Base-by-base conservation (phyloP, 805 yeast species). In the Candida nemodendra region DNA sequence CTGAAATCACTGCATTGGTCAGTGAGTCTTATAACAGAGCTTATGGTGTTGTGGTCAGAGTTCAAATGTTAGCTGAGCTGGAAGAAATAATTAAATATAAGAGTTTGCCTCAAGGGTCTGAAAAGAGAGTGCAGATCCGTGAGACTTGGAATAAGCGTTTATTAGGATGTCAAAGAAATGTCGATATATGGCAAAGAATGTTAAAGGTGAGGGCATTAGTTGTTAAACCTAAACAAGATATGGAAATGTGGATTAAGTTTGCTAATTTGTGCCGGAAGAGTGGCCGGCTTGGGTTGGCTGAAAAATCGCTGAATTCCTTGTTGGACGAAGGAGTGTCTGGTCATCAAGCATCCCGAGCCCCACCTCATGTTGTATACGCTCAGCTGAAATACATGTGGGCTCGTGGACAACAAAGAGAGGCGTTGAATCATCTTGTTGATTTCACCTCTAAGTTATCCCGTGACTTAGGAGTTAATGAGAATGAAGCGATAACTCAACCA, bases 101-200 rank as follows among this genome's bases (percentile, higher is more conserved):
- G 61, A 74, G 82, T 45, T 69, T 88, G 23, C 93, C 95, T 1
- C 89, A 81, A 44, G 82, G 82, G 3, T 84, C 95, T 0, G 95
- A 84, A 32, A 84, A 82, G 51, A 77, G 93, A 48, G 75, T 71
- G 6, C 78, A 79, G 12, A 82, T 93, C 74, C 74, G 95, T 50
- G 79, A 82, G 50, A 91, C 98, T 0, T 95, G 99, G 99, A 88
- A 86, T 56, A 85, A 86, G 35, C 76, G 99, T 53, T 68, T 93
- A 34, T 66, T 87, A 43, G 98, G 98, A 2, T 89, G 97, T 56
- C 99, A 93, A 64, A 75, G 93, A 51, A 93, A 93, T 64, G 98
- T 93, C 35, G 99, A 93, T 64, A 89, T 90, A n/a, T 93, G 99
- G 99, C 97, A 91, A 60, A 72, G 97, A 55, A 82, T 93, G 79